Evolutionary conservation across 306 rosid genomes (phyloP).

Genomic region (Dalbergia cochinchinensis): DNA sequence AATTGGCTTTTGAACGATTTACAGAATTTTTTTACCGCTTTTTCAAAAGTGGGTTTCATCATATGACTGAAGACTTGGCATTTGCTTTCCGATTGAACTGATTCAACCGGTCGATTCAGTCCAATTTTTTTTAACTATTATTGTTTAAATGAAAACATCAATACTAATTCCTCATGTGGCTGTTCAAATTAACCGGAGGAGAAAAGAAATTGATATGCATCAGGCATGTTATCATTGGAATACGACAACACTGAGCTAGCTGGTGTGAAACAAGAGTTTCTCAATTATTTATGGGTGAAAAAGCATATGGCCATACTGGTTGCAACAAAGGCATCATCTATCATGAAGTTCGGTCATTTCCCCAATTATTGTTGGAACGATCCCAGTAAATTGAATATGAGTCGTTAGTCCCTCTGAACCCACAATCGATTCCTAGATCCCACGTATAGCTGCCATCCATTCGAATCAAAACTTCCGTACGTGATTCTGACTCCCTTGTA

Average conservation of each 20-base stretch:
- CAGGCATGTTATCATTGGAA: background rate
- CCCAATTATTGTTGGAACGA: constrained; percentile 13
- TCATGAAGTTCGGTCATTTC: background rate
- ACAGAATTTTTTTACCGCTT: too few relatives aligned
- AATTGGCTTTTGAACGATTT: too few relatives aligned
- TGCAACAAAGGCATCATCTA: background rate
- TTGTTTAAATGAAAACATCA: too few relatives aligned
- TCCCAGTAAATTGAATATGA: too few relatives aligned
- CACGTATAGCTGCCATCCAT: background rate
- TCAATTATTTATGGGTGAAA: constrained; percentile 3
- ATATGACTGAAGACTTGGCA: too few relatives aligned
- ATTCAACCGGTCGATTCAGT: too few relatives aligned
- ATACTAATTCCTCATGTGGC: background rate
- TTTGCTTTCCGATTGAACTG: too few relatives aligned
- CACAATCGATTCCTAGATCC: background rate
- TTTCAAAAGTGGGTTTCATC: too few relatives aligned
- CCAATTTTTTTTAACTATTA: too few relatives aligned
- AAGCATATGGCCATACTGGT: background rate
- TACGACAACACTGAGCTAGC: background rate
- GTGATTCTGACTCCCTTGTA: too few relatives aligned
- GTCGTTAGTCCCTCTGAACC: background rate
- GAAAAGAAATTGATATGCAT: background rate
- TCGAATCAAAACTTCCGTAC: too few relatives aligned
- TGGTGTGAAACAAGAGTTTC: constrained; percentile 5
- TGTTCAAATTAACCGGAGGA: background rate